phyloP scores from a whole-genome alignment of 345 rosid genomes.

The Citrus unshiu region DNA sequence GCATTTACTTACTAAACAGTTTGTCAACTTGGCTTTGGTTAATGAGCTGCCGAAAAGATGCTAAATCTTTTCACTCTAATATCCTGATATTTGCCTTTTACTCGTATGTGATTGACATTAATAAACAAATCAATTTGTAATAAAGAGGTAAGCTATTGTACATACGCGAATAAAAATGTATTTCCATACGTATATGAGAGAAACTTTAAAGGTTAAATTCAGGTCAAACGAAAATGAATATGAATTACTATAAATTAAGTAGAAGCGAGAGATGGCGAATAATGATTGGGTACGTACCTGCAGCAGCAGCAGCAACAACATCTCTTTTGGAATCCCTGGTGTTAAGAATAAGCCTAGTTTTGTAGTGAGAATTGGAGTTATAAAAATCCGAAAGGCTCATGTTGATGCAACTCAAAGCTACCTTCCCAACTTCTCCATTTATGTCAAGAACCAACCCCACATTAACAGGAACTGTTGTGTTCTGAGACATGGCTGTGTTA shows the following conservation, averaged over 20 bases:
- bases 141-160: background rate
- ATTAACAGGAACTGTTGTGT: constrained; percentile 22
- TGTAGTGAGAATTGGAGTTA: constrained; percentile 23
- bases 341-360: constrained; percentile 41
- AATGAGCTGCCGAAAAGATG: too few relatives aligned
- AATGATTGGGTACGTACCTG: constrained; percentile 33
- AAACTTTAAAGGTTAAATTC: too few relatives aligned
- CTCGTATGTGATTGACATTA: too few relatives aligned
- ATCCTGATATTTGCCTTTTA: too few relatives aligned
- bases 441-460: constrained; percentile 53
- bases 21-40: too few relatives aligned
- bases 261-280: too few relatives aligned
- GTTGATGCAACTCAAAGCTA: constrained; percentile 39
- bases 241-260: background rate
- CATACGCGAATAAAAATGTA: background rate
- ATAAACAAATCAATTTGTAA: too few relatives aligned
- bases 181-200: background rate
- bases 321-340: constrained; percentile 37
- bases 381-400: constrained; percentile 58
- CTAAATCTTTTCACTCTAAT: too few relatives aligned
- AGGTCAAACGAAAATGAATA: too few relatives aligned
- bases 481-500: too few relatives aligned
- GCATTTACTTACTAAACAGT: too few relatives aligned
- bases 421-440: constrained; percentile 14
- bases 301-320: constrained; percentile 48